Evolutionary conservation across 371 early-diverging fungal genomes (phyloP).

Genomic region (Haplosporangium sp.): DNA sequence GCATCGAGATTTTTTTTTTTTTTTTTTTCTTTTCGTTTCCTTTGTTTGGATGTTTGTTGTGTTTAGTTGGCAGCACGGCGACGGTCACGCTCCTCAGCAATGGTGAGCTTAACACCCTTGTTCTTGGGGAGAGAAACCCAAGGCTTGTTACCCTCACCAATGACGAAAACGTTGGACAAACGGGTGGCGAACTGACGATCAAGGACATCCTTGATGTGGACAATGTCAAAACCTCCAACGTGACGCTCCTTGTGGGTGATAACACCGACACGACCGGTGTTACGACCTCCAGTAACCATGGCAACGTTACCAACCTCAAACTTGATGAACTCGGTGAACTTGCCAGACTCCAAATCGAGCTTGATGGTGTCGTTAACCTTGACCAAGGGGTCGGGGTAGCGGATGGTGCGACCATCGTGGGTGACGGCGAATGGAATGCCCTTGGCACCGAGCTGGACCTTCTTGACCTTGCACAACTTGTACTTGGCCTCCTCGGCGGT

Average conservation of each 20-base stretch:
- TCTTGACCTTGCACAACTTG: slow-evolving; percentile 99
- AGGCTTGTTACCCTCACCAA: slow-evolving; percentile 84
- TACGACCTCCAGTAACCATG: slow-evolving; percentile 98
- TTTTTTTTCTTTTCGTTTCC: too few relatives aligned
- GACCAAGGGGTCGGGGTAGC: slow-evolving; percentile 99
- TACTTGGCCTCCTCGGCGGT: slow-evolving; percentile 98
- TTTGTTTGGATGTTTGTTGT: background rate
- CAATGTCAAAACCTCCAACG: slow-evolving; percentile 97
- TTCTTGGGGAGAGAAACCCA: slow-evolving; percentile 97
- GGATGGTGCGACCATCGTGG: slow-evolving; percentile 99
- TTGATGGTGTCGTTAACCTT: slow-evolving; percentile 99
- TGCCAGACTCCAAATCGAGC: slow-evolving; percentile 94
- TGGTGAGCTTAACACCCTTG: slow-evolving; percentile 98
- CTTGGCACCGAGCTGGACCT: slow-evolving; percentile 93
- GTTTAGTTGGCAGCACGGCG: slow-evolving; percentile 75
- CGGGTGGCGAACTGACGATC: slow-evolving; percentile 93
- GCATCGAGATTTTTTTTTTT: slow-evolving; percentile 1
- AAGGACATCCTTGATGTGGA: slow-evolving; percentile 91
- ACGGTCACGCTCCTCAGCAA: slow-evolving; percentile 97
- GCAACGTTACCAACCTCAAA: slow-evolving; percentile 97
- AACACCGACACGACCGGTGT: slow-evolving; percentile 99
- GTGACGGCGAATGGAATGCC: slow-evolving; percentile 98
- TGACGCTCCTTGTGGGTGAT: slow-evolving; percentile 98
- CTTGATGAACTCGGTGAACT: slow-evolving; percentile 95
- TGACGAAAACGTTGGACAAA: slow-evolving; percentile 91